A percentile compares a stretch with the other conserved stretches of the same genome.
Evolutionary conservation across 257 asterid species (phyloP).

Genomic region (Primulina eburnea): DNA sequence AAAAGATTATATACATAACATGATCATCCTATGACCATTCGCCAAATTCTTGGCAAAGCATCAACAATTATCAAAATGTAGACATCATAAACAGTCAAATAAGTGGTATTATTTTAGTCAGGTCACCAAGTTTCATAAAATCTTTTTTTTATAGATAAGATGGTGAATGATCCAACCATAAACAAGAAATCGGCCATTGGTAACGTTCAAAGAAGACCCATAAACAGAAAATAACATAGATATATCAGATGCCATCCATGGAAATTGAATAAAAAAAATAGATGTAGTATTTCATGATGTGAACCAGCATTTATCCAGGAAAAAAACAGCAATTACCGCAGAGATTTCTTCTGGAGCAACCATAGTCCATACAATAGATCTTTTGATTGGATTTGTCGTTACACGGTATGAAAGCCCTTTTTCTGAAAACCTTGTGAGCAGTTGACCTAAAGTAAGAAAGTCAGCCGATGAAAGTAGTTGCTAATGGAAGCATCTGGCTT

Average conservation of each 20-base stretch:
- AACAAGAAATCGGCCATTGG: constrained; percentile 14
- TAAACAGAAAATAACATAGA: constrained; percentile 1
- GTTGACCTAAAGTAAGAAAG: constrained; percentile 61
- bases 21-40: neutral
- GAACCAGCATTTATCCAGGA: constrained; percentile 28
- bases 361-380: constrained; percentile 79
- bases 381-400: constrained; percentile 70
- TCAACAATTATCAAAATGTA: too few species aligned
- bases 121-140: neutral
- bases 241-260: neutral
- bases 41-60: too few species aligned
- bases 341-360: constrained; percentile 63
- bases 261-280: constrained; percentile 14
- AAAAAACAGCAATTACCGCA: constrained; percentile 40
- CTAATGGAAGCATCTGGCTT: neutral
- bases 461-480: too few species aligned
- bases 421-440: constrained; percentile 80
- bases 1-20: neutral
- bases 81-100: too few species aligned
- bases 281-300: constrained; percentile 17
- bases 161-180: constrained; percentile 7
- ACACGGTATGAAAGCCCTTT: constrained; percentile 71
- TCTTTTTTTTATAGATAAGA: too few species aligned
- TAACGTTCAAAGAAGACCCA: constrained; percentile 9
- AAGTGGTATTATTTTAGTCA: too few species aligned